phyloP scores from a whole-genome alignment of 1,284 basidiomycete genomes.

The Tilletia indica region DNA sequence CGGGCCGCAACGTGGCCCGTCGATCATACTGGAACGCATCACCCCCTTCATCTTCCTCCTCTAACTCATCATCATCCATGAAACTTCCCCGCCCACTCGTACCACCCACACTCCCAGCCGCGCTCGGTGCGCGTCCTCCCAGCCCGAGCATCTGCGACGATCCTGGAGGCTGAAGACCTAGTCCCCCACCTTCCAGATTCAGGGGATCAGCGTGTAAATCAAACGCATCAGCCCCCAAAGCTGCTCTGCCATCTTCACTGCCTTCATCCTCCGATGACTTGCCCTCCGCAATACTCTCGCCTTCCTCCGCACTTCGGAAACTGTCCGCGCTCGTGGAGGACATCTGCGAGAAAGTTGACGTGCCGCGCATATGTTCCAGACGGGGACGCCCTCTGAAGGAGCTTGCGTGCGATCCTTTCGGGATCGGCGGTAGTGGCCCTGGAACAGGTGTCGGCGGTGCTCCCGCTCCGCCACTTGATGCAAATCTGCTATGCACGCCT shows the following conservation, averaged over 20 bases:
- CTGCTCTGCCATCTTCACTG: not conserved
- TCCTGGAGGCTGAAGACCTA: not conserved
- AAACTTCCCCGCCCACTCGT: constrained; percentile 14
- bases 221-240: not conserved
- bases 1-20: not conserved
- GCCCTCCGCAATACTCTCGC: not conserved
- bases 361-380: constrained; percentile 15
- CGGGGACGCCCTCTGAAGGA: not conserved
- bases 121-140: not conserved
- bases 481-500: no score
- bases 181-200: not conserved
- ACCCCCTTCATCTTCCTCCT: not conserved
- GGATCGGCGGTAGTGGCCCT: not conserved
- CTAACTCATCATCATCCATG: constrained; percentile 9
- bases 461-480: no score
- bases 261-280: not conserved
- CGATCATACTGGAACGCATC: constrained; percentile 10
- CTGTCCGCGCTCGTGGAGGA: constrained; percentile 4
- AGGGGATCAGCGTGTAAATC: not conserved
- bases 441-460: no score
- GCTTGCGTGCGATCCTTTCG: not conserved
- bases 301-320: constrained; percentile 14
- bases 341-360: constrained; percentile 14
- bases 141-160: not conserved
- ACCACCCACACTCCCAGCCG: not conserved